Base-by-base conservation (phyloP, 2,329 filamentous ascomycete species). In the Coleophoma crateriformis region DNA sequence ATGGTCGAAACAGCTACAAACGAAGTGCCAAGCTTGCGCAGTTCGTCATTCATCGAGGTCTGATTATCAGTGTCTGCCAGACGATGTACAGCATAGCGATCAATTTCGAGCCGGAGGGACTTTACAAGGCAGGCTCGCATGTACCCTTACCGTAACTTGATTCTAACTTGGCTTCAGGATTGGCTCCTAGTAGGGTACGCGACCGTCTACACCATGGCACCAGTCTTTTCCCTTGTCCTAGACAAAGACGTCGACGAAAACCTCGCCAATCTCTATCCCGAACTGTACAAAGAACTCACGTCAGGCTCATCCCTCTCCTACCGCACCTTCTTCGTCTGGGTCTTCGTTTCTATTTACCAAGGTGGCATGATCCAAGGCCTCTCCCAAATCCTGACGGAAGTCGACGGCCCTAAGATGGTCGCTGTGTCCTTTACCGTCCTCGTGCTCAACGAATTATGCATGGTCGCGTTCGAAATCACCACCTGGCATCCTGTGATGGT, bases 401-500 rank as follows among this genome's bases (percentile, higher is more conserved):
- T 88, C 3, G 83, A 89, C 56, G 79, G 83, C 1, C 74, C 78
- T 12, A 76, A 73, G 52, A 95, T 99, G 85, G 88, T 97, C 48
- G 83, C 88, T 20, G 88, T 99, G 42, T 90, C 85, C 50, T 99
- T 96, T 65, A 95, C 92, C 0, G 90, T 90, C 1, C 80, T 99
- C 2, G 84, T 99, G 5, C 73, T 97, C 54, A 99, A 97, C 67
- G 94, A 99, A 67, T 79, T 99, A 52, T 80, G 95, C 60, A 99
- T 99, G 95, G 94, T 97, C 2, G 92, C 91, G 3, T 89, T 95
- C 51, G 88, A 96, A 65, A 88, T 99, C 60, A 96, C 90, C 3
- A 99, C 94, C 0, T 99, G 94, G 94, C 94, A 97, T 68, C 87
- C 87, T 37, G 77, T 92, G 54, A 97, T 97, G 91, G 85, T 95